Conservation (phyloP, 805 yeast species). For the Nakazawaea peltata region DNA sequence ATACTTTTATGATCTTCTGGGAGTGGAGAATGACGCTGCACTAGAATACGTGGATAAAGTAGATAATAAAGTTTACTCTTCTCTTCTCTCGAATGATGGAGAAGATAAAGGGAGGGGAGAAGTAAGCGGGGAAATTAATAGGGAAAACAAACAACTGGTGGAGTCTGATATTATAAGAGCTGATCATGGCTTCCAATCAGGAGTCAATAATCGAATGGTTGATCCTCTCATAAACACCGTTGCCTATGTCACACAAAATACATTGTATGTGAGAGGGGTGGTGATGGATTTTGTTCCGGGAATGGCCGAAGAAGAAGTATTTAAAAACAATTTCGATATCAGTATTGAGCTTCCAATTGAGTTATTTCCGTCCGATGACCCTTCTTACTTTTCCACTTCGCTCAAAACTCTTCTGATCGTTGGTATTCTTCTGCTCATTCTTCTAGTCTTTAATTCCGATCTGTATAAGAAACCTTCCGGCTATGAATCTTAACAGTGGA, state of each 20-base stretch:
- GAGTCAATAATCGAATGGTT: conserved; percentile 2
- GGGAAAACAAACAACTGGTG: neutral
- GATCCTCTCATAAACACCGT: conserved; percentile 7
- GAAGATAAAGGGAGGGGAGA: neutral
- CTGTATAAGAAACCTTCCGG: conserved; percentile 1
- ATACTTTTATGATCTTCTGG: conserved; percentile 2
- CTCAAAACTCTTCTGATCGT: too few species aligned
- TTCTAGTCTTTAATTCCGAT: conserved; percentile 4
- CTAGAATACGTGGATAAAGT: conserved; percentile 1
- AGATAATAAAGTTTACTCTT: conserved; percentile 6
- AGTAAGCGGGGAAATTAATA: neutral
- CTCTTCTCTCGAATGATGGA: neutral
- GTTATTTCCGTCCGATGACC: too few species aligned
- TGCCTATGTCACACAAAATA: neutral
- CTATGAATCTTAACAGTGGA: too few species aligned
- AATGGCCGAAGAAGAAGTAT: conserved; percentile 5
- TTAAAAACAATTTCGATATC: conserved; percentile 3
- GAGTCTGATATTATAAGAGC: neutral
- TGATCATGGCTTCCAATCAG: conserved; percentile 9
- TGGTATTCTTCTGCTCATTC: too few species aligned
- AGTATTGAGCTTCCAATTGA: conserved; percentile 2
- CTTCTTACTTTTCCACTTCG: too few species aligned
- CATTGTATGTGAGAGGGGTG: conserved; percentile 3
- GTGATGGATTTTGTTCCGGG: conserved; percentile 5
- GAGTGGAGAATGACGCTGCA: neutral